Conservation (phyloP, 2,329 filamentous ascomycete species). For the Trichophyton benhamiae region DNA sequence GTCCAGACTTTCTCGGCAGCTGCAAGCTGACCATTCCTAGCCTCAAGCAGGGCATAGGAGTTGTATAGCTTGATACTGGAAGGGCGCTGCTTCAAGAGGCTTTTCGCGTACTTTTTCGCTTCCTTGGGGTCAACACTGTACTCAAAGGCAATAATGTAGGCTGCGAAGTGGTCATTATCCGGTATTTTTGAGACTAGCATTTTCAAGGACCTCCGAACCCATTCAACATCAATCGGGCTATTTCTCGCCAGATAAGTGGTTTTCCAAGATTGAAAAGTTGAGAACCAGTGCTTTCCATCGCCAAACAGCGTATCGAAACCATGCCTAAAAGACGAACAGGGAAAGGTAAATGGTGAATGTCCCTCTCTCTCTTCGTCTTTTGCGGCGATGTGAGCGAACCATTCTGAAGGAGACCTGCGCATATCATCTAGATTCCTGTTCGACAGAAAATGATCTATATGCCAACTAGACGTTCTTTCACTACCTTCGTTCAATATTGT, state of each 20-base stretch:
- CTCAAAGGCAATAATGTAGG: slow-evolving; percentile 60
- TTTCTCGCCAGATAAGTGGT: slow-evolving; percentile 16
- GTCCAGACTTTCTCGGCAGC: slow-evolving; percentile 53
- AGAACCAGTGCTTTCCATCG: slow-evolving; percentile 37
- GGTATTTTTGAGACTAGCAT: slow-evolving; percentile 40
- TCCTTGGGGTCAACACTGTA: slow-evolving; percentile 41
- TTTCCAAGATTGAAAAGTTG: slow-evolving; percentile 25
- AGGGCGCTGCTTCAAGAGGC: slow-evolving; percentile 55
- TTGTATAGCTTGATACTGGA: slow-evolving; percentile 61
- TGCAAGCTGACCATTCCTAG: slow-evolving; percentile 42
- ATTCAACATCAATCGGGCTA: slow-evolving; percentile 32
- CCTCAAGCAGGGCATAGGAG: slow-evolving; percentile 64
- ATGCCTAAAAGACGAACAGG: slow-evolving; percentile 26
- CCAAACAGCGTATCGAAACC: slow-evolving; percentile 46
- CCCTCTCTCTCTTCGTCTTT: slow-evolving; percentile 8
- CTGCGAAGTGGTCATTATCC: slow-evolving; percentile 44
- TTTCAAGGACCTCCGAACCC: slow-evolving; percentile 44
- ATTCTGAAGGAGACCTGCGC: slow-evolving; percentile 17
- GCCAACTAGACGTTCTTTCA: slow-evolving; percentile 27
- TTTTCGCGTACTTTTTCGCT: slow-evolving; percentile 59
- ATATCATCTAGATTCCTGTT: slow-evolving; percentile 27
- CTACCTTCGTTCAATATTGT: slow-evolving; percentile 21
- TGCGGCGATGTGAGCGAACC: slow-evolving; percentile 15
- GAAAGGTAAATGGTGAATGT: slow-evolving; percentile 24
- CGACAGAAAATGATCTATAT: slow-evolving; percentile 44